Conservation (phyloP, 2,329 filamentous ascomycete species). For the Fusarium phyllophilum region DNA sequence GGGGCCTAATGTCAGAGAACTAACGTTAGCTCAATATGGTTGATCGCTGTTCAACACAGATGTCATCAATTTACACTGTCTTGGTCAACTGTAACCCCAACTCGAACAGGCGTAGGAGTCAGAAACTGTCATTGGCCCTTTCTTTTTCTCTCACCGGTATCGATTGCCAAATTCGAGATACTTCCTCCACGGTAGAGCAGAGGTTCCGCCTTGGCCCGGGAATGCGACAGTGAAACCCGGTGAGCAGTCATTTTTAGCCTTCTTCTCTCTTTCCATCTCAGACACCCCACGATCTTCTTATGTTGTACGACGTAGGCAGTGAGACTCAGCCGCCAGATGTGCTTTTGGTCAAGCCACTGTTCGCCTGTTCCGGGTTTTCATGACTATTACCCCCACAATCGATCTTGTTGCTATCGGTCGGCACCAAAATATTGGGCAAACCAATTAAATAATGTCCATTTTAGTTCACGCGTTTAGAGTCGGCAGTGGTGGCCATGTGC, state of each 20-base stretch:
- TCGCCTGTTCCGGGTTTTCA: constrained; percentile 15
- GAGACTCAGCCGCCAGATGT: background rate
- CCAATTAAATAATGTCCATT: constrained; percentile 2
- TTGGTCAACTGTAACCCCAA: constrained; percentile 17
- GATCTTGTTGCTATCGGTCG: background rate
- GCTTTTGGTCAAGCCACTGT: constrained; percentile 1
- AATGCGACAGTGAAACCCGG: background rate
- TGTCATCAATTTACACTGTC: constrained; percentile 23
- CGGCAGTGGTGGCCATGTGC: background rate
- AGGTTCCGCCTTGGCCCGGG: background rate
- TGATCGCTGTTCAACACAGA: constrained; percentile 9
- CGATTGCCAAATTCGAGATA: background rate
- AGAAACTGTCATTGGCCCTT: background rate
- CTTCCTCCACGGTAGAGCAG: background rate
- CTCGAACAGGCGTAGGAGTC: background rate
- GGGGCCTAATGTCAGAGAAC: background rate
- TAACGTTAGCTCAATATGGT: constrained; percentile 7
- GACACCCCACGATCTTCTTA: background rate
- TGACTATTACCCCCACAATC: constrained; percentile 14
- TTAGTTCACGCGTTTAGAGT: background rate
- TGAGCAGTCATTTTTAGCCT: constrained; percentile 2
- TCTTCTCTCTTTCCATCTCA: constrained; percentile 17
- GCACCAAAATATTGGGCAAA: constrained; percentile 9
- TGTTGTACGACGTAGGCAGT: background rate
- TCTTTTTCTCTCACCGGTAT: background rate